Evolutionary conservation across 768 basidiomycete genomes (phyloP), one percentile per base, ranked within the genome.

Genomic region (Russula ochroleuca): DNA sequence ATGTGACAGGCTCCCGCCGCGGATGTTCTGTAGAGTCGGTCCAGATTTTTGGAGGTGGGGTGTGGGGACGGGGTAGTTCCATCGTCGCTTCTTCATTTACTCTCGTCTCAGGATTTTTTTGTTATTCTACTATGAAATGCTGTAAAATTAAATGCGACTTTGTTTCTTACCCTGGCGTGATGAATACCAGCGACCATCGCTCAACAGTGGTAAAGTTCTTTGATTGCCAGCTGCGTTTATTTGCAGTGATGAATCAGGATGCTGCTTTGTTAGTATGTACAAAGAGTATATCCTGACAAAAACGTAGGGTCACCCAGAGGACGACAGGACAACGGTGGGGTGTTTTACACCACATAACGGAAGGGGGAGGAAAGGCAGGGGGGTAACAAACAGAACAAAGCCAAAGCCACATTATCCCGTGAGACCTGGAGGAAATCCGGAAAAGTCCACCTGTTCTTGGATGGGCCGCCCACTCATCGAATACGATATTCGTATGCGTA

Each of bases 381-480:
- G 21, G 13, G 4, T 19, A 25, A 23, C 15, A 28, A 41, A 17
- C 9, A 45, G 31, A 31, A 17, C 3, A 11, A 53, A 28, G 5
- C 15, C 13, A 21, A 43, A 23, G n/a, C 21, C 33, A 14, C 28
- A 13, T n/a, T 43, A 58, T 23, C 81, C 80, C 21, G 88, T 91
- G 69, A 91, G 73, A 47, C 84, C 83, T 23, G 86, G 79, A 19
- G 94, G 94, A 75, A 98, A 96, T 2, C 92, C 90, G 23, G 88
- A 73, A 73, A 98, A 98, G 75, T 98, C 95, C 61, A 94, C 86
- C 77, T 98, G 95, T 54, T 99, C 97, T 74, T 94, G 92, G 56
- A 90, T 75, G 35, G 77, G 77, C 70, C 85, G 84, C 2, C 91
- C 92, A 48, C 74, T 82, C 48, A 86, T 75, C n/a, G 79, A 77